Evolutionary conservation across 2,329 filamentous ascomycete species (phyloP).

Genomic region (Claviceps citrina): DNA sequence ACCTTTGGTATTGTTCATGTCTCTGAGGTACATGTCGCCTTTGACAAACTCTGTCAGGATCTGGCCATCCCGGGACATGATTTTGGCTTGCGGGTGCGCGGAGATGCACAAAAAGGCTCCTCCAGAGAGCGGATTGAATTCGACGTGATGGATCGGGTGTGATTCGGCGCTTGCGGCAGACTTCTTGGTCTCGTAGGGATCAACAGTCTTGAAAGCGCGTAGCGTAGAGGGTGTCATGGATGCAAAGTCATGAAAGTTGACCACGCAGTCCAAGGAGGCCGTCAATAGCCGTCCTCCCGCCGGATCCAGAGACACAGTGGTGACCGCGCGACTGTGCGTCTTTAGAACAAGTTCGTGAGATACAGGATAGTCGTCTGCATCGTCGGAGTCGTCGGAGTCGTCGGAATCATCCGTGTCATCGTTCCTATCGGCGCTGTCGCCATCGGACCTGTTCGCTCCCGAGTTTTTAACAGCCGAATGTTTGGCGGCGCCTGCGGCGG

Average conservation of each 20-base stretch:
- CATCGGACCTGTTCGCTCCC: conserved; percentile 5
- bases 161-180: conserved; percentile 59
- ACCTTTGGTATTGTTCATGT: conserved; percentile 98
- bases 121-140: conserved; percentile 73
- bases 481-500: conserved; percentile 3
- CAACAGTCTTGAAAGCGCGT: conserved; percentile 81
- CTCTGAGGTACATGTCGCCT: conserved; percentile 93
- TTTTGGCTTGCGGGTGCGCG: conserved; percentile 77
- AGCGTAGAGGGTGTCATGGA: conserved; percentile 92
- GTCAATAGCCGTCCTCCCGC: conserved; percentile 73
- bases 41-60: conserved; percentile 80
- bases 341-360: conserved; percentile 88
- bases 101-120: conserved; percentile 73
- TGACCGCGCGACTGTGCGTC: conserved; percentile 79
- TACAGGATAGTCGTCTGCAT: conserved; percentile 77
- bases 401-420: conserved; percentile 22
- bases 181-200: conserved; percentile 63
- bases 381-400: conserved; percentile 44
- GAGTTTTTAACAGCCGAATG: conserved; percentile 8
- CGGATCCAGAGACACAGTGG: conserved; percentile 68
- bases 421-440: conserved; percentile 14
- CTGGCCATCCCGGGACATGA: conserved; percentile 80
- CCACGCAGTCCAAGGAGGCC: conserved; percentile 77
- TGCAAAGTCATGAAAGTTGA: conserved; percentile 90
- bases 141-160: conserved; percentile 72